Evolutionary conservation across 2,329 filamentous ascomycete species (phyloP), one percentile per base, ranked within the genome.

Genomic region (Ophiostoma sp.): DNA sequence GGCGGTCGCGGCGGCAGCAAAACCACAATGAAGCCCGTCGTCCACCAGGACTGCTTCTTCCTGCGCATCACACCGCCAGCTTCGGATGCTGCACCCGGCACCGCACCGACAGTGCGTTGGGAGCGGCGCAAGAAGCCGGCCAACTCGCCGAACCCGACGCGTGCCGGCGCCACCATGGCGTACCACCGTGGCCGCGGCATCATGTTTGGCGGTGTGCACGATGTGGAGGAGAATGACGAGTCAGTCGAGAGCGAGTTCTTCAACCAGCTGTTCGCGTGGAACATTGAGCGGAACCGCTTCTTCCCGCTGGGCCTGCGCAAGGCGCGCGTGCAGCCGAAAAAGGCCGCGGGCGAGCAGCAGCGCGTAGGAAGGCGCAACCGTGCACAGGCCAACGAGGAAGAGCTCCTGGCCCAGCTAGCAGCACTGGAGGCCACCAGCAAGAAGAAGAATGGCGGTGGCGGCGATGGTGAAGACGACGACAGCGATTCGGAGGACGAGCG

Each of bases 221-320:
- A 97, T 75, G 90, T 96, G 0, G 93, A 96, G 78, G 87, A 94
- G 77, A 94, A 87, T 73, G 94, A 97, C 77, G 95, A 99, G 78
- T 93, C 92, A 3, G 96, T 99, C 74, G 94, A 99, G 69, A 96
- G 92, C 77, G 94, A 97, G 78, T 99, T 99, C 80, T 99, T 98
- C 82, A 94, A 97, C 76, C 87, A 89, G 70, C 81, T 98, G 33
- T 96, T 91, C 76, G 91, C 94, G 5, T 98, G 94, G 92, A 97
- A 96, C 77, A 89, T 97, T 73, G 95, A 98, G 76, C 87, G 94
- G 71, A 99, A 99, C 78, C 86, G 95, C 10, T 98, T 97, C 81
- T 97, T 98, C 82, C 92, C 91, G 1, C 83, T 98, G 64, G 82
- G 83, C 11, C 82, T 98, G 65, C 86, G 94, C 68, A 92, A 93